Conservation (phyloP, 2,329 filamentous ascomycete species). For the Colletotrichum truncatum region DNA sequence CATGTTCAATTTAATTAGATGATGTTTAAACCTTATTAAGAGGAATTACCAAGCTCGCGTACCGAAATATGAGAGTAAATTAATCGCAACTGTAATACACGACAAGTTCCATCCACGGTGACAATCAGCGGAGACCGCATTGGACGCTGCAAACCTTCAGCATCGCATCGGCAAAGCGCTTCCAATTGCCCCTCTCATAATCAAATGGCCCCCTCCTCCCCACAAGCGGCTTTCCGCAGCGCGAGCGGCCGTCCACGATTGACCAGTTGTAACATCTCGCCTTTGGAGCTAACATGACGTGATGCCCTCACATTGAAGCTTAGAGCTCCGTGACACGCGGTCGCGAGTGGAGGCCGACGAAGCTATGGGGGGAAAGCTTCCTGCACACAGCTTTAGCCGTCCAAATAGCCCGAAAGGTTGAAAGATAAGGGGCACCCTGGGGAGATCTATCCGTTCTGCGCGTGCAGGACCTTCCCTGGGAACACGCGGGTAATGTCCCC, state of each 20-base stretch:
- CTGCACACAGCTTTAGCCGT: neutral
- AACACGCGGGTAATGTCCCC: too few relatives aligned
- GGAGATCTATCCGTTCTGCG: neutral
- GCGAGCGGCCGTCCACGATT: neutral
- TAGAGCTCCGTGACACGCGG: neutral
- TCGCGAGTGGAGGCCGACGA: neutral
- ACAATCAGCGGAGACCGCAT: neutral
- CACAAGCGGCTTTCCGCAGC: neutral
- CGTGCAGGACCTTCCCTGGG: slow-evolving; percentile 4
- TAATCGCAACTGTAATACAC: too few relatives aligned
- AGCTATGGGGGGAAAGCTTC: neutral
- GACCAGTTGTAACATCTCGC: slow-evolving; percentile 15
- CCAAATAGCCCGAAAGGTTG: neutral
- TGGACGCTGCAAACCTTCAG: neutral
- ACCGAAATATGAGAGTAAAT: too few relatives aligned
- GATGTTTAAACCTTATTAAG: neutral
- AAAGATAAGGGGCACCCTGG: neutral
- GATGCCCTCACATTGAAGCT: slow-evolving; percentile 13
- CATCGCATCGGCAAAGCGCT: neutral
- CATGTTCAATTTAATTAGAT: neutral
- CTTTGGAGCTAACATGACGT: slow-evolving; percentile 32
- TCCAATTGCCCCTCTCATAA: neutral
- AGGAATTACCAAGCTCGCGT: too few relatives aligned
- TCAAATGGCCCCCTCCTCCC: too few relatives aligned
- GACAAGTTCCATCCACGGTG: neutral